Conservation (phyloP, 2,329 filamentous ascomycete species). For the Hypomyces rosellus region DNA sequence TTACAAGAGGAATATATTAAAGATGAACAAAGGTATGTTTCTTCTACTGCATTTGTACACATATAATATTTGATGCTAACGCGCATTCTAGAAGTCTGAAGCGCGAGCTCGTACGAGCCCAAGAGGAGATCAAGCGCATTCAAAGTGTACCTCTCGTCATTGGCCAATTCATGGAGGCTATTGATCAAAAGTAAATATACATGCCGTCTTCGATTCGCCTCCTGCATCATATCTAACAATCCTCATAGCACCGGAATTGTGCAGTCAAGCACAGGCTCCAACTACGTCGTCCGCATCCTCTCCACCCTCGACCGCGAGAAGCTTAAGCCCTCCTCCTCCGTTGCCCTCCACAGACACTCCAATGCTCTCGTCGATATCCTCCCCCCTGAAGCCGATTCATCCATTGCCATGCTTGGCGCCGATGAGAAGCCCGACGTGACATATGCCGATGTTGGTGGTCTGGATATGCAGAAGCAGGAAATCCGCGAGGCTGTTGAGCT, state of each 20-base stretch:
- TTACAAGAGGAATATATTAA: slow-evolving; percentile 99
- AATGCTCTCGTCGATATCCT: slow-evolving; percentile 98
- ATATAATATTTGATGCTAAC: slow-evolving; percentile 14
- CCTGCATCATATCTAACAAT: neutral
- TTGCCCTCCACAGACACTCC: slow-evolving; percentile 95
- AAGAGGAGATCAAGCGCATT: slow-evolving; percentile 99
- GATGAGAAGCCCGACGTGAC: slow-evolving; percentile 98
- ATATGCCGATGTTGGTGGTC: slow-evolving; percentile 92
- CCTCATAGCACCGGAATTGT: slow-evolving; percentile 82
- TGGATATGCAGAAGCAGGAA: slow-evolving; percentile 99
- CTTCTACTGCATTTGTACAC: neutral
- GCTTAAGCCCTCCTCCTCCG: slow-evolving; percentile 95
- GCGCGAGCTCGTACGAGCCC: slow-evolving; percentile 90
- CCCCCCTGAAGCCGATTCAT: slow-evolving; percentile 96
- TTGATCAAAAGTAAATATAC: slow-evolving; percentile 81
- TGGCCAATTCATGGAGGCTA: slow-evolving; percentile 99
- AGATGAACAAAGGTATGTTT: slow-evolving; percentile 81
- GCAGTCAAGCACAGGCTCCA: slow-evolving; percentile 95
- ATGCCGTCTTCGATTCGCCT: too few species aligned
- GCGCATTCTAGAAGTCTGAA: slow-evolving; percentile 68
- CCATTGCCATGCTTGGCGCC: slow-evolving; percentile 93
- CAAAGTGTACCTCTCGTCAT: slow-evolving; percentile 97
- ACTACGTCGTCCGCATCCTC: slow-evolving; percentile 97
- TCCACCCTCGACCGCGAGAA: slow-evolving; percentile 97
- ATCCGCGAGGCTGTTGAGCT: slow-evolving; percentile 97